Evolutionary conservation across 768 basidiomycete genomes (phyloP).

Genomic region (Termitomyces sp.): DNA sequence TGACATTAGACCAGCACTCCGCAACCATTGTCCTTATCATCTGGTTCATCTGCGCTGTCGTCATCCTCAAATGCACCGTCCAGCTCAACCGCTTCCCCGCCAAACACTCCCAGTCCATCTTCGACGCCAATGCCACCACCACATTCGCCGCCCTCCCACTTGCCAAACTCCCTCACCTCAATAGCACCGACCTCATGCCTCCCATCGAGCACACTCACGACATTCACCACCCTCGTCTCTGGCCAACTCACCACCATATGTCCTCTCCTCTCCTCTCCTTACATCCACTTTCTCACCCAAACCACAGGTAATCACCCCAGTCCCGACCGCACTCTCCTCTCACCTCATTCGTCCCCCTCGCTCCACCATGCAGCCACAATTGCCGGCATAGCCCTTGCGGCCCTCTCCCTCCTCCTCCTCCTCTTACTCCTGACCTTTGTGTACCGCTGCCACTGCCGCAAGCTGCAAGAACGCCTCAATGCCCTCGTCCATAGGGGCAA

Average conservation of each 20-base stretch:
- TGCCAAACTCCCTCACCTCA: not conserved
- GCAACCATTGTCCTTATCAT: not conserved
- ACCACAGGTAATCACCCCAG: not conserved
- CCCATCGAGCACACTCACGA: not conserved
- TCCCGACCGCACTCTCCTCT: conserved; percentile 10
- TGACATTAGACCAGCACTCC: not conserved
- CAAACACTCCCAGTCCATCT: not conserved
- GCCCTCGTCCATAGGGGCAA: not conserved
- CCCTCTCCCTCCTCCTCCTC: conserved; percentile 7
- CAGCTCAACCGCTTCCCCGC: not conserved
- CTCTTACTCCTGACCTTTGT: not conserved
- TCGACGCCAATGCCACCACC: not conserved
- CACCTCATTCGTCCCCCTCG: not conserved
- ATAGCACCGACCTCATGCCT: not conserved
- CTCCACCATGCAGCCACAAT: conserved; percentile 1
- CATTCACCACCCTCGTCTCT: not conserved
- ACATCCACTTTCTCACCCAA: too few species aligned
- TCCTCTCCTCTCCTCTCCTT: not conserved
- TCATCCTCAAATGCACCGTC: not conserved
- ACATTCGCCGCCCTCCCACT: not conserved
- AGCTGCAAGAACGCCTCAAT: conserved; percentile 5
- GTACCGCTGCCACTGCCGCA: conserved; percentile 10
- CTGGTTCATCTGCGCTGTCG: not conserved
- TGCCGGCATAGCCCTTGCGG: conserved; percentile 3
- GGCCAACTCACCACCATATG: not conserved